phyloP scores from a whole-genome alignment of 139 green algal genomes.

The Chlorella vulgaris region DNA sequence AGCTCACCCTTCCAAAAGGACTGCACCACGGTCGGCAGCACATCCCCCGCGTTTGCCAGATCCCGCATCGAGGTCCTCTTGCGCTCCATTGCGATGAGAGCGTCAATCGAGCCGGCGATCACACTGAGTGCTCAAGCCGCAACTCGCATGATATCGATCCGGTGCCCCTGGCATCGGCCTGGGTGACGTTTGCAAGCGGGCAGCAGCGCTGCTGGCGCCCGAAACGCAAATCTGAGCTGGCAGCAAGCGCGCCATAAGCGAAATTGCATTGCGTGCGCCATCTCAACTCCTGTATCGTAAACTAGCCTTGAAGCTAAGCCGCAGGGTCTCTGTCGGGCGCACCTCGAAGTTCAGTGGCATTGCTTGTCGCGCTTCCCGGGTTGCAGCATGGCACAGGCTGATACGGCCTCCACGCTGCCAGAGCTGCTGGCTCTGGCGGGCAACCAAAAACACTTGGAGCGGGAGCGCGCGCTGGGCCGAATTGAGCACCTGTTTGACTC shows the following conservation, averaged over 20 bases:
- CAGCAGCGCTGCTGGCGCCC: too few species aligned
- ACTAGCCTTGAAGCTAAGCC: too few species aligned
- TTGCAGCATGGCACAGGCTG: constrained; percentile 1
- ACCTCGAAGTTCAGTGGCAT: too few species aligned
- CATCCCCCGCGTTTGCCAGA: neutral
- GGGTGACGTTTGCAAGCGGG: too few species aligned
- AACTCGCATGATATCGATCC: too few species aligned
- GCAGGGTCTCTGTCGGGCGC: too few species aligned
- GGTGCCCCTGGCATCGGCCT: too few species aligned
- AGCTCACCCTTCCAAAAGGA: constrained; percentile 22
- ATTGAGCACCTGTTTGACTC: constrained; percentile 26
- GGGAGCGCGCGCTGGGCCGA: constrained; percentile 50
- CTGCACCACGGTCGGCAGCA: constrained; percentile 25
- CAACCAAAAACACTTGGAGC: constrained; percentile 36
- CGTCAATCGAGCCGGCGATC: neutral
- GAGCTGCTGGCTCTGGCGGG: constrained; percentile 28
- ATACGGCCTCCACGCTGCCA: neutral
- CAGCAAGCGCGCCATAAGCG: too few species aligned
- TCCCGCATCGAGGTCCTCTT: constrained; percentile 5
- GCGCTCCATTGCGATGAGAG: neutral
- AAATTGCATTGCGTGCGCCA: too few species aligned
- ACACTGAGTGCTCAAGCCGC: too few species aligned
- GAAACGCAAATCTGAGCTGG: too few species aligned
- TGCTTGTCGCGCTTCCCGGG: neutral
- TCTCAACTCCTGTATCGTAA: too few species aligned